Conservation (phyloP, 352 stramenopile genomes). For the Globisporangium okanoganense region DNA sequence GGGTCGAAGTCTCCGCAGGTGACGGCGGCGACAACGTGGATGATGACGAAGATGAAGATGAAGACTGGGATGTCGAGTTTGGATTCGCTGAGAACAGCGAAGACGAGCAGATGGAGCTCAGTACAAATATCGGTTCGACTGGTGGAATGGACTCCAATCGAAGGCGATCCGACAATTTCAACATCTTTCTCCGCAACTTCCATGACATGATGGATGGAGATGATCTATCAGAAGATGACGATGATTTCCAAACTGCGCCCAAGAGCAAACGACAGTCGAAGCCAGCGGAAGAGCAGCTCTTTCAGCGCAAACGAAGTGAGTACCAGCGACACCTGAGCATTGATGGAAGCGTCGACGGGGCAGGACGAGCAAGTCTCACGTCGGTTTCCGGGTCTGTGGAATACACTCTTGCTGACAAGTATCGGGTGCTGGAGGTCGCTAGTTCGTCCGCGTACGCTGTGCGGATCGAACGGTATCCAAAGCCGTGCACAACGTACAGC, state of each 20-base stretch:
- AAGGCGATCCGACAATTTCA: slow-evolving; percentile 69
- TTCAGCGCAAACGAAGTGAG: slow-evolving; percentile 45
- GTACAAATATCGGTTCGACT: slow-evolving; percentile 16
- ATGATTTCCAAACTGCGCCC: slow-evolving; percentile 19
- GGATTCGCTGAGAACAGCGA: slow-evolving; percentile 43
- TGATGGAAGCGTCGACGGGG: slow-evolving; percentile 26
- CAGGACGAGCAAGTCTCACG: slow-evolving; percentile 45
- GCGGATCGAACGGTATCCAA: slow-evolving; percentile 75
- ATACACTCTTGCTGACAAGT: slow-evolving; percentile 67
- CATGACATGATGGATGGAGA: slow-evolving; percentile 79
- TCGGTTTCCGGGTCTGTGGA: slow-evolving; percentile 49
- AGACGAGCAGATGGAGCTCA: slow-evolving; percentile 32
- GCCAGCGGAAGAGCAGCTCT: slow-evolving; percentile 54
- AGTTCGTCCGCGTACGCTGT: slow-evolving; percentile 72
- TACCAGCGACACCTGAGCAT: slow-evolving; percentile 36
- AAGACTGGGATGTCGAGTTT: slow-evolving; percentile 82
- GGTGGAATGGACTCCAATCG: slow-evolving; percentile 57
- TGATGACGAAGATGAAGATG: slow-evolving; percentile 38
- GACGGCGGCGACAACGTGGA: slow-evolving; percentile 1
- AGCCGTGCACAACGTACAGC: slow-evolving; percentile 65
- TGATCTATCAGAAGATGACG: slow-evolving; percentile 49
- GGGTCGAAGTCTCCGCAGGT: neutral
- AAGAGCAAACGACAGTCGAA: slow-evolving; percentile 19
- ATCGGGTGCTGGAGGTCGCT: slow-evolving; percentile 63
- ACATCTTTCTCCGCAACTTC: slow-evolving; percentile 76